phyloP scores from a whole-genome alignment of 768 basidiomycete genomes.

The Boletus bicolor region DNA sequence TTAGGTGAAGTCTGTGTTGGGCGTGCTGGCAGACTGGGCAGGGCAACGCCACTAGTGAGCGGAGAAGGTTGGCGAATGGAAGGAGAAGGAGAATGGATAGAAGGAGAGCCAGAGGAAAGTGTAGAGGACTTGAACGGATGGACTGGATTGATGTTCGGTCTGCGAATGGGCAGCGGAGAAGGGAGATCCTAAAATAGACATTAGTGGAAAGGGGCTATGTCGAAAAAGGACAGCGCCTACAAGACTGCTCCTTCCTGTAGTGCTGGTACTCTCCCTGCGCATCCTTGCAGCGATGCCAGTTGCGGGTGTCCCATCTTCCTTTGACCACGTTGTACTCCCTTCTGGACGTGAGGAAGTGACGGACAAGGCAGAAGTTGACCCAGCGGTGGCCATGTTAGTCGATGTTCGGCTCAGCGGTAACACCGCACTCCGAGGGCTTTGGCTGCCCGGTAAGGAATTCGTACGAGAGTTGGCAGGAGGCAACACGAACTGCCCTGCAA shows the following conservation, averaged over 20 bases:
- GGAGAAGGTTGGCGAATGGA: slow-evolving; percentile 48
- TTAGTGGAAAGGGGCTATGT: slow-evolving; percentile 4
- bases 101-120: slow-evolving; percentile 48
- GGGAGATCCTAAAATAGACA: slow-evolving; percentile 33
- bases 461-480: slow-evolving; percentile 35
- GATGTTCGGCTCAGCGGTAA: slow-evolving; percentile 36
- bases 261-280: slow-evolving; percentile 50
- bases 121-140: slow-evolving; percentile 52
- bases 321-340: slow-evolving; percentile 34
- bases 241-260: slow-evolving; percentile 33
- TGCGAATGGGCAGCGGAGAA: slow-evolving; percentile 45
- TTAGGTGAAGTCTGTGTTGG: slow-evolving; percentile 39
- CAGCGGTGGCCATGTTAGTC: slow-evolving; percentile 29
- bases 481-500: slow-evolving; percentile 46
- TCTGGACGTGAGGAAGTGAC: slow-evolving; percentile 41
- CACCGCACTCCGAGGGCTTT: slow-evolving; percentile 34
- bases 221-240: slow-evolving; percentile 9
- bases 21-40: slow-evolving; percentile 35
- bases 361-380: slow-evolving; percentile 39
- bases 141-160: slow-evolving; percentile 38
- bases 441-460: slow-evolving; percentile 36
- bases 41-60: slow-evolving; percentile 30
- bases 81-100: slow-evolving; percentile 46
- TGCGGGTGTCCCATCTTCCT: slow-evolving; percentile 34
- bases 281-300: slow-evolving; percentile 42